phyloP scores from a whole-genome alignment of 495 filamentous ascomycete genomes.

The Neurospora intermedia region DNA sequence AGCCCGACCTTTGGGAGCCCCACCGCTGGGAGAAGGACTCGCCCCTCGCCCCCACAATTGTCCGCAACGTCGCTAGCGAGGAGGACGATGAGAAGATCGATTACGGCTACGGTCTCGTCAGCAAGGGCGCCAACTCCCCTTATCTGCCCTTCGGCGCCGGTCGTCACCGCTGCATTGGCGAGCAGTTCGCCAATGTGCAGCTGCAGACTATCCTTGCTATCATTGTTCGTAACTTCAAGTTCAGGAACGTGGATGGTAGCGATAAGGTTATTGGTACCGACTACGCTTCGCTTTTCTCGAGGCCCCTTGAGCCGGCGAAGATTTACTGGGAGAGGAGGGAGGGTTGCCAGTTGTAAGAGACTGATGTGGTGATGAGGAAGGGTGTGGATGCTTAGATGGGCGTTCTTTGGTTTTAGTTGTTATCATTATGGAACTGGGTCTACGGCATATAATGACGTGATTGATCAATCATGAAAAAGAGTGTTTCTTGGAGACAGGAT shows the following conservation, averaged over 20 bases:
- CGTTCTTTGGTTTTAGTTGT: background rate
- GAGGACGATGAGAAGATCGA: constrained; percentile 69
- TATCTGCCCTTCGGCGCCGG: constrained; percentile 95
- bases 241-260: constrained; percentile 59
- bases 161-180: constrained; percentile 88
- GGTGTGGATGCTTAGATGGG: background rate
- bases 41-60: constrained; percentile 32
- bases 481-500: background rate
- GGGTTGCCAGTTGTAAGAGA: background rate
- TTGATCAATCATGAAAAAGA: background rate
- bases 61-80: constrained; percentile 39
- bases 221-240: constrained; percentile 63
- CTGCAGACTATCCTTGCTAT: constrained; percentile 75
- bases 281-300: constrained; percentile 59
- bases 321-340: constrained; percentile 56
- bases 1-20: constrained; percentile 75
- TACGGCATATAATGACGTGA: background rate
- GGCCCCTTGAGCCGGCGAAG: constrained; percentile 53
- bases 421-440: background rate
- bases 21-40: constrained; percentile 65
- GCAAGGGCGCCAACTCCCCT: constrained; percentile 74
- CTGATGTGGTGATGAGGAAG: background rate
- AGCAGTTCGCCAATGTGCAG: constrained; percentile 94
- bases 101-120: constrained; percentile 88
- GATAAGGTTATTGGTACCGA: constrained; percentile 69